Evolutionary conservation across 75 land plant species (phyloP), one percentile per base, ranked within the genome.

Genomic region (Pinus taeda): DNA sequence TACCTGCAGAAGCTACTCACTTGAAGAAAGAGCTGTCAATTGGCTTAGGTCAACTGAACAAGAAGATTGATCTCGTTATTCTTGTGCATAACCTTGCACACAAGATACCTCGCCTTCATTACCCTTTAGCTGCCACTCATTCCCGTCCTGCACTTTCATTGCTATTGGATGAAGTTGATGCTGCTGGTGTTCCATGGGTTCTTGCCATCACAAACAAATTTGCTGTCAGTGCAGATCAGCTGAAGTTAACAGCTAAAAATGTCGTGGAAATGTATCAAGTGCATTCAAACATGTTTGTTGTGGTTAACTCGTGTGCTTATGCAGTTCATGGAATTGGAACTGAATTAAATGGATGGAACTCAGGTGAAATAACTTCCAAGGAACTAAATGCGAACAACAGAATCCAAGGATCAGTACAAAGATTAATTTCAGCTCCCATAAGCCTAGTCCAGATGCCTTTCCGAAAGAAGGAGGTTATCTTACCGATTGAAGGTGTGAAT

Each of bases 11-110:
- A 77, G 86, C 82, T 15, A 76, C 82, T 56, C 88, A 67, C 59
- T 88, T 90, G 79, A 92, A 75, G 59, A 81, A 92, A 76, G 99
- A 96, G 82, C 65, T 96, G 55, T 81, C 89, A 78, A 81, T 73
- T 69, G 90, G 91, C 12, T 71, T 81, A 17, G 88, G 86, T 76
- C 88, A 84, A 60, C 80, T 85, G 8, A 77, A 82, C 59, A 90
- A 81, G 75, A 96, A 88, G 74, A 83, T 84, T 26, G 99, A 96
- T 82, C 78, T 94, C 69, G 76, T 96, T 69, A 78, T 96, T 62
- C 90, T 96, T 79, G 99, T 96, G 56, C 99, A 96, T 86, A 96
- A 96, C 77, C 77, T 96, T n/a, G 93, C 97, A 36, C 97, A 94
- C 67, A 88, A 82, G 74, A 86, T 96, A 75, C 95, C 99, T 61